Evolutionary conservation across 2,329 filamentous ascomycete species (phyloP), one percentile per base, ranked within the genome.

Genomic region (Diaporthe amygdali): DNA sequence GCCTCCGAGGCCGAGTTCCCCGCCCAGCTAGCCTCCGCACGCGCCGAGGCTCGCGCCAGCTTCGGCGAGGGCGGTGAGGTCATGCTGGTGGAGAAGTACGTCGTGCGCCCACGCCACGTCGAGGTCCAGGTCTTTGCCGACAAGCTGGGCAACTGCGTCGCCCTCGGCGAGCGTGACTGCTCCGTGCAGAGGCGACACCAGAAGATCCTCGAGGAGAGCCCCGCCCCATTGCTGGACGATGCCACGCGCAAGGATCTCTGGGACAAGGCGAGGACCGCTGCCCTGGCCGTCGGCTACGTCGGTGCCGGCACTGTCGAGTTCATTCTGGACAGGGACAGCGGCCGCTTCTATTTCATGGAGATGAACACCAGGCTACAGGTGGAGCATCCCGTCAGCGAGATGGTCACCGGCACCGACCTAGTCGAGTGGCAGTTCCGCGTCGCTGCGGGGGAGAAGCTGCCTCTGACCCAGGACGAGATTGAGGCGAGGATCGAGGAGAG

Each of bases 341-440:
- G 91, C 59, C 89, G 92, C 52, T 97, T 96, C 81, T 97, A 90
- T 81, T 94, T 94, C 76, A 92, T 93, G 88, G 92, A 94, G 82
- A 93, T 94, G 88, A 93, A 94, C 78, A 98, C 96, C 0, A 89
- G 96, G 66, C 85, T 99, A 25, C 96, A 99, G 82, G 96, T 99
- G 63, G 96, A 99, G 83, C 96, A 99, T 78, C 96, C 96, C 0
- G 96, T 98, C 25, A 98, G 86, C 54, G 89, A 90, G 80, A 90
- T 91, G 86, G 89, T 92, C 61, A 92, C 90, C 2, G 90, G 90
- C 7, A 88, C 90, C 7, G 90, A 92, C 76, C 92, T 99, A 44
- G 96, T 99, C 5, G 92, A 96, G 78, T 99, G 96, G 96, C 96
- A 99, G 82, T 94, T 99, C 78, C 90, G 95, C 85, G 93, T 89